phyloP scores from a whole-genome alignment of 2,329 filamentous ascomycete species.

The Ascochyta fabae region DNA sequence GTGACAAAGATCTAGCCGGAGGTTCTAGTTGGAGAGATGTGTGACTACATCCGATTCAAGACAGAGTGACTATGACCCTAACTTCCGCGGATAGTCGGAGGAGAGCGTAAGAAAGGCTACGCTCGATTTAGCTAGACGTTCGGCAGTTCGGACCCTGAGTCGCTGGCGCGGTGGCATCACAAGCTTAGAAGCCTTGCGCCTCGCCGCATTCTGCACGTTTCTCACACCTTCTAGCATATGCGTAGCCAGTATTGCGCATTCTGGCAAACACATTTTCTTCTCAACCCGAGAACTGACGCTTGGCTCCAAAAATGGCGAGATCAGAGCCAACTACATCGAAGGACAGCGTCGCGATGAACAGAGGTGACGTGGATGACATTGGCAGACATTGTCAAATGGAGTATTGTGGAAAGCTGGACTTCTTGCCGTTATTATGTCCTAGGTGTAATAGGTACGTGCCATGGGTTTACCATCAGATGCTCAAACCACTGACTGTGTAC shows the following conservation, averaged over 20 bases:
- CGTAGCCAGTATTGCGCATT: background rate
- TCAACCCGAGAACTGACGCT: background rate
- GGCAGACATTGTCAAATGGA: constrained; percentile 89
- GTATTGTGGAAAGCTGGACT: constrained; percentile 94
- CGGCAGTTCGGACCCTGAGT: background rate
- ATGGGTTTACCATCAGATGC: background rate
- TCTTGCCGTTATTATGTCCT: constrained; percentile 92
- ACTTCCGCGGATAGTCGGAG: background rate
- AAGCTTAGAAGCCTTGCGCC: constrained; percentile 9
- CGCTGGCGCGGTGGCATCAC: background rate
- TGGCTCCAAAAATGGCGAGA: background rate
- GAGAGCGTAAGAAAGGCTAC: background rate
- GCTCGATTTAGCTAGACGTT: background rate
- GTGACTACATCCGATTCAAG: too few species aligned
- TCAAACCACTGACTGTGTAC: constrained; percentile 12
- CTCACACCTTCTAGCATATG: background rate
- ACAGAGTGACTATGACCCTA: background rate
- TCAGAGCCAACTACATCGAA: too few species aligned
- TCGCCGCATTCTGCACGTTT: constrained; percentile 5
- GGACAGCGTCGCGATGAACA: constrained; percentile 62
- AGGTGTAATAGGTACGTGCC: constrained; percentile 69
- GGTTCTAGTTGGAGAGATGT: too few species aligned
- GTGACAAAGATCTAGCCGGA: too few species aligned
- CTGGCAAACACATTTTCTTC: background rate
- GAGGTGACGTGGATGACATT: constrained; percentile 79